Percentiles rank a stretch among this genome's conserved stretches.
These are phyloP conservation scores for Saturnispora hagleri DNA, from an alignment of 805 yeast species.

Conservation along the genomic window DNA sequence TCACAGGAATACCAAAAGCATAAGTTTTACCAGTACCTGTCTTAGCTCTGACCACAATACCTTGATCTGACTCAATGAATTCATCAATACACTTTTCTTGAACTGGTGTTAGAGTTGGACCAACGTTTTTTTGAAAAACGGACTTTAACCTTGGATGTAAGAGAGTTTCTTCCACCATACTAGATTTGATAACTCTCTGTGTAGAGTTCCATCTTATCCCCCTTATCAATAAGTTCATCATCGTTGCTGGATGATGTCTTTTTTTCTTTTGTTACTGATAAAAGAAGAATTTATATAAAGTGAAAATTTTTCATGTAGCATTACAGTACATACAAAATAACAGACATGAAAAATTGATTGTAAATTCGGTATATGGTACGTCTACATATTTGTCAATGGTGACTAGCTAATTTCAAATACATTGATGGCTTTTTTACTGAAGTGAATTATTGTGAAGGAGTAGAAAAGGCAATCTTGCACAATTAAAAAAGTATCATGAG, in stretches of 20 bases:
- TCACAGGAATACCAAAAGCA: constrained; percentile 76
- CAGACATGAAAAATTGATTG: not conserved
- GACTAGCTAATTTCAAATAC: too few relatives aligned
- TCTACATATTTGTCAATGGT: too few relatives aligned
- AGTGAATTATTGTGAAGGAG: too few relatives aligned
- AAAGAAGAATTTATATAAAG: not conserved
- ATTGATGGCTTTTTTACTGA: too few relatives aligned
- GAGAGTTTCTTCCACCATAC: constrained; percentile 20
- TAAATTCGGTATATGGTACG: too few relatives aligned
- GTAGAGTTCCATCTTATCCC: constrained; percentile 1
- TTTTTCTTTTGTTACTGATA: not conserved
- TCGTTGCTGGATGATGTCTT: not conserved
- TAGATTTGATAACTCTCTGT: constrained; percentile 10
- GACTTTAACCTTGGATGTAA: constrained; percentile 21
- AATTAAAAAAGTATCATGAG: not conserved
- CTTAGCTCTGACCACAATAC: constrained; percentile 80
- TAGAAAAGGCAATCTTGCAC: too few relatives aligned
- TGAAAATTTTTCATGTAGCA: not conserved
- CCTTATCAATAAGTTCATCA: not conserved
- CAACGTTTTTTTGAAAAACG: constrained; percentile 31
- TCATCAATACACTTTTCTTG: constrained; percentile 57
- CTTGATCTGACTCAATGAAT: constrained; percentile 39
- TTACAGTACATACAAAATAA: not conserved
- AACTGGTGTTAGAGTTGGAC: constrained; percentile 53
- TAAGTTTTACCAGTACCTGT: constrained; percentile 95